phyloP scores from a whole-genome alignment of 371 early-diverging fungal species.

The Saksenaea vasiformis region DNA sequence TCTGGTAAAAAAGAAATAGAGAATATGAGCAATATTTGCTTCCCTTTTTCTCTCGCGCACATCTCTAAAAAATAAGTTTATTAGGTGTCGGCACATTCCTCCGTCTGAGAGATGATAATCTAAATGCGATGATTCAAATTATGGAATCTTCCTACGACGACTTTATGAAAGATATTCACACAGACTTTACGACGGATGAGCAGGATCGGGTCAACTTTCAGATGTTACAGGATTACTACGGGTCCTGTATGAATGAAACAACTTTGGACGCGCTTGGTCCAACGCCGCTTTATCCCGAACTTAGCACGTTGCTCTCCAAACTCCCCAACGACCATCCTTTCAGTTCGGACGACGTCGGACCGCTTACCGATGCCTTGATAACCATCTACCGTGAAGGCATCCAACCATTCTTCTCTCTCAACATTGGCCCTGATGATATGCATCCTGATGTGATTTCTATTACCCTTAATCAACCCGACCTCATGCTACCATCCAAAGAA shows the following conservation, averaged over 20 bases:
- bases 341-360: not conserved
- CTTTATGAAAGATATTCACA: not conserved
- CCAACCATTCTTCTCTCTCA: slow-evolving; percentile 29
- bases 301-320: slow-evolving; percentile 23
- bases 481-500: slow-evolving; percentile 59
- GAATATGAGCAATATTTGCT: not conserved
- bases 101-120: slow-evolving; percentile 37
- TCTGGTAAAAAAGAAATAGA: slow-evolving; percentile 23
- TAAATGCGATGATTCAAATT: slow-evolving; percentile 22
- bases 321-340: not conserved
- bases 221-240: slow-evolving; percentile 45
- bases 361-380: slow-evolving; percentile 10
- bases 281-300: slow-evolving; percentile 41
- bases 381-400: slow-evolving; percentile 10
- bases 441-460: slow-evolving; percentile 42
- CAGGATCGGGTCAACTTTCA: slow-evolving; percentile 36
- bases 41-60: not conserved
- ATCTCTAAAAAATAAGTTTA: not conserved
- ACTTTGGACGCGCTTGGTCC: slow-evolving; percentile 45
- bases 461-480: slow-evolving; percentile 38
- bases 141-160: slow-evolving; percentile 28
- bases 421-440: slow-evolving; percentile 47
- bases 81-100: slow-evolving; percentile 34
- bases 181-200: slow-evolving; percentile 15
- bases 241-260: slow-evolving; percentile 52